Conservation (phyloP, 108 stramenopile species). For the Nitzschia sp. region DNA sequence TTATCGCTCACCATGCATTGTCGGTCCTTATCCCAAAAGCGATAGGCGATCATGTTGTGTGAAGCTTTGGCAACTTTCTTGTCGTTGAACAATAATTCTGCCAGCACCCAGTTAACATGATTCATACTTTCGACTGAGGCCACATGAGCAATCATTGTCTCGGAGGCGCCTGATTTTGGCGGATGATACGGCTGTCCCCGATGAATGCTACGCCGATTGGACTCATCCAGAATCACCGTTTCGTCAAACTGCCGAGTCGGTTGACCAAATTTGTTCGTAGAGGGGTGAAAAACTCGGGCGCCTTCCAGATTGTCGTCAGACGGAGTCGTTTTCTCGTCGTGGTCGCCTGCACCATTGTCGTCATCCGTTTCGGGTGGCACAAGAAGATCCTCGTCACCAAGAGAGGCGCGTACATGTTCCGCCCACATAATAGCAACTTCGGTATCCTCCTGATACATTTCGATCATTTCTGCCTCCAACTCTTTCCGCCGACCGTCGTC, state of each 20-base stretch:
- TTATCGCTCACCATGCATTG: constrained; percentile 57
- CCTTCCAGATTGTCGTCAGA: not conserved
- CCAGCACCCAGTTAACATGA: constrained; percentile 64
- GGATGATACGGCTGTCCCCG: constrained; percentile 66
- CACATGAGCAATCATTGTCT: constrained; percentile 63
- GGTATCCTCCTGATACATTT: constrained; percentile 44
- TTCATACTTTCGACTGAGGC: constrained; percentile 56
- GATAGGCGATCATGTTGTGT: constrained; percentile 90
- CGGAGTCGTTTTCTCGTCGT: not conserved
- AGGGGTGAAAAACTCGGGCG: constrained; percentile 35
- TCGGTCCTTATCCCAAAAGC: constrained; percentile 43
- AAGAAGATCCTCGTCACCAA: constrained; percentile 8
- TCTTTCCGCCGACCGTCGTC: not conserved
- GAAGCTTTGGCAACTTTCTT: constrained; percentile 67
- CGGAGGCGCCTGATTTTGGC: constrained; percentile 56
- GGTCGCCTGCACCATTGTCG: constrained; percentile 14
- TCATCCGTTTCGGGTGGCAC: not conserved
- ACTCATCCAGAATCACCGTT: constrained; percentile 38
- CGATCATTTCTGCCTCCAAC: constrained; percentile 33
- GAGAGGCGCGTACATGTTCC: constrained; percentile 45
- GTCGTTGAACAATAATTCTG: constrained; percentile 56
- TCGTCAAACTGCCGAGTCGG: constrained; percentile 47
- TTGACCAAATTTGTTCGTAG: constrained; percentile 42
- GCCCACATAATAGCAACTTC: constrained; percentile 67
- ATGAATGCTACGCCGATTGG: constrained; percentile 37